phyloP scores from a whole-genome alignment of 176 grass and related monocot species.

The Alopecurus myosuroides region DNA sequence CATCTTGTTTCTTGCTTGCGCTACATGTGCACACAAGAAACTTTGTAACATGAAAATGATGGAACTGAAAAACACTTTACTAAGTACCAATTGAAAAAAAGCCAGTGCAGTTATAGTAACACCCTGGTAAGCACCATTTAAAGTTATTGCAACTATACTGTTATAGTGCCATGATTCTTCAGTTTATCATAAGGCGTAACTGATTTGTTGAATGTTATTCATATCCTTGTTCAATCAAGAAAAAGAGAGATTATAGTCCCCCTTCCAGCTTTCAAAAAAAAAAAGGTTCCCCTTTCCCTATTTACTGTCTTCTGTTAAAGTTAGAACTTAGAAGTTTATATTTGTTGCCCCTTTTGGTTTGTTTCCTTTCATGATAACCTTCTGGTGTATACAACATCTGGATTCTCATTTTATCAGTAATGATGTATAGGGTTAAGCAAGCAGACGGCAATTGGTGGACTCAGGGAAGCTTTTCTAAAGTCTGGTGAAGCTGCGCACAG shows the following conservation, averaged over 20 bases:
- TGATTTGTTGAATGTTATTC: background rate
- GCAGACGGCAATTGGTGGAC: slow-evolving; percentile 60
- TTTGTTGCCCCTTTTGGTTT: background rate
- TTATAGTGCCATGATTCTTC: background rate
- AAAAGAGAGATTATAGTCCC: background rate
- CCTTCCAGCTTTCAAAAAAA: background rate
- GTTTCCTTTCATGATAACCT: background rate
- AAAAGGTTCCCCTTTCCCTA: background rate
- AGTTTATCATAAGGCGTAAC: background rate
- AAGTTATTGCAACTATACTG: background rate
- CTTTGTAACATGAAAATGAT: background rate
- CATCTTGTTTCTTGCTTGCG: background rate
- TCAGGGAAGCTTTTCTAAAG: slow-evolving; percentile 59
- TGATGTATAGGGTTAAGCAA: slow-evolving; percentile 70
- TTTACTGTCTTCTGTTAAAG: background rate
- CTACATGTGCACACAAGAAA: background rate
- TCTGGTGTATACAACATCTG: background rate
- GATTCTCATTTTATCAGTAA: background rate
- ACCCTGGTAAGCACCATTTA: background rate
- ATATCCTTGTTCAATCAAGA: background rate
- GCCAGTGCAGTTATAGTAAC: background rate
- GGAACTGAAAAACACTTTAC: background rate
- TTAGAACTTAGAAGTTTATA: background rate
- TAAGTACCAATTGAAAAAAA: background rate
- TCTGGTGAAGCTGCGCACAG: slow-evolving; percentile 71